phyloP scores from a whole-genome alignment of 768 basidiomycete species.

The Mycena haematopus region DNA sequence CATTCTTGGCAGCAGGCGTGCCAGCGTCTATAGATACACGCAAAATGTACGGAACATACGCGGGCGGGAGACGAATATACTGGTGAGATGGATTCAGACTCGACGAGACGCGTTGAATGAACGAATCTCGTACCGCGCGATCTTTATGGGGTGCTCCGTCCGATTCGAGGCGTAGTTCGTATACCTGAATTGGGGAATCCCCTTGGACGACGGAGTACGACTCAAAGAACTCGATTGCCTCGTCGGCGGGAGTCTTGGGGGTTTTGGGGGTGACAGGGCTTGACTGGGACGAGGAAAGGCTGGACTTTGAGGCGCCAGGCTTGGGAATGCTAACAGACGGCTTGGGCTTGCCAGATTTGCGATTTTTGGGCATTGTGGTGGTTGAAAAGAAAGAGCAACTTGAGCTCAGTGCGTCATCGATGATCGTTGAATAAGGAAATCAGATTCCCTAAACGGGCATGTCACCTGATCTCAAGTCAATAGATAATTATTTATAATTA shows the following conservation, averaged over 20 bases:
- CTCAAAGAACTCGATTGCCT: slow-evolving; percentile 89
- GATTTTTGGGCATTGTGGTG: slow-evolving; percentile 31
- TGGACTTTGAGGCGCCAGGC: slow-evolving; percentile 32
- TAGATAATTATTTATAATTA: too few species aligned
- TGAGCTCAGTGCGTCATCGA: background rate
- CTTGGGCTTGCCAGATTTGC: slow-evolving; percentile 27
- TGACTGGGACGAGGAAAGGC: slow-evolving; percentile 30
- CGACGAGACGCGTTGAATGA: slow-evolving; percentile 12
- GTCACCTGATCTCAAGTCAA: too few species aligned
- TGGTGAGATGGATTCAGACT: slow-evolving; percentile 40
- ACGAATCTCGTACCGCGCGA: slow-evolving; percentile 66
- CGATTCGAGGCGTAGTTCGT: slow-evolving; percentile 83
- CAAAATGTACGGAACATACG: slow-evolving; percentile 85
- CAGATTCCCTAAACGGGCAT: background rate
- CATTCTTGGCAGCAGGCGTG: slow-evolving; percentile 88
- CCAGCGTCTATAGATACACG: slow-evolving; percentile 93
- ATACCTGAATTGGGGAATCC: slow-evolving; percentile 78
- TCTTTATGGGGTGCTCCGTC: slow-evolving; percentile 92
- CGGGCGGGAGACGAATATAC: slow-evolving; percentile 97
- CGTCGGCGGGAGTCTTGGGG: slow-evolving; percentile 92
- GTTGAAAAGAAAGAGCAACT: slow-evolving; percentile 9
- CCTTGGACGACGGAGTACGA: slow-evolving; percentile 50
- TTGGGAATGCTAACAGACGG: slow-evolving; percentile 31
- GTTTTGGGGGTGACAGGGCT: slow-evolving; percentile 49
- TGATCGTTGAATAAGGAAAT: background rate